Percentiles rank a stretch among this genome's conserved stretches.
Conservation (phyloP, 441 rosid species). For the Mallotus repandus region DNA sequence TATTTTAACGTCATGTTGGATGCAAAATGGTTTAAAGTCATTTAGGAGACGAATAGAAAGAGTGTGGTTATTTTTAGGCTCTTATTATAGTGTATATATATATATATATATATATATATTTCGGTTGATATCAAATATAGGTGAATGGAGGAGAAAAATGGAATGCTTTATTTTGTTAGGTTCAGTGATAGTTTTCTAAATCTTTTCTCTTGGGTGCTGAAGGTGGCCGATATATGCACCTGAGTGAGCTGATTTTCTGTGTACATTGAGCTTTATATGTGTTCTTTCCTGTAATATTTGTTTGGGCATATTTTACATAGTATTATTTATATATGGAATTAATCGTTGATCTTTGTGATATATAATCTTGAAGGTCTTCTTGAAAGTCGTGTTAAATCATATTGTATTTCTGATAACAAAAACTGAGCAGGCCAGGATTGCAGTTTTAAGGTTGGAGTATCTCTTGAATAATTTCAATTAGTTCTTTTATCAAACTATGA, state of each 20-base stretch:
- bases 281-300: neutral
- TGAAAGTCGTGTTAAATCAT: neutral
- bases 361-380: neutral
- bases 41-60: no score
- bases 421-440: neutral
- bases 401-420: neutral
- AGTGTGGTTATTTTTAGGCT: no score
- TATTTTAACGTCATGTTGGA: no score
- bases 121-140: neutral
- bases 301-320: neutral
- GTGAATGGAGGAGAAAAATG: neutral
- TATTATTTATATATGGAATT: neutral
- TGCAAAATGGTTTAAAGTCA: no score
- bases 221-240: neutral
- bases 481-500: neutral
- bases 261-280: neutral
- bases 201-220: neutral
- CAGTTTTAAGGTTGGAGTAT: neutral
- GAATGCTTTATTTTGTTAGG: neutral
- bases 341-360: neutral
- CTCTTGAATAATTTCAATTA: neutral
- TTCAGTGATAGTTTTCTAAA: neutral
- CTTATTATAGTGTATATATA: no score
- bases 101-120: no score
- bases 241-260: neutral